A percentile compares a stretch with the other conserved stretches of the same genome.
phyloP scores from a whole-genome alignment of 176 grass and related monocot genomes.

The Triticum timopheevii region DNA sequence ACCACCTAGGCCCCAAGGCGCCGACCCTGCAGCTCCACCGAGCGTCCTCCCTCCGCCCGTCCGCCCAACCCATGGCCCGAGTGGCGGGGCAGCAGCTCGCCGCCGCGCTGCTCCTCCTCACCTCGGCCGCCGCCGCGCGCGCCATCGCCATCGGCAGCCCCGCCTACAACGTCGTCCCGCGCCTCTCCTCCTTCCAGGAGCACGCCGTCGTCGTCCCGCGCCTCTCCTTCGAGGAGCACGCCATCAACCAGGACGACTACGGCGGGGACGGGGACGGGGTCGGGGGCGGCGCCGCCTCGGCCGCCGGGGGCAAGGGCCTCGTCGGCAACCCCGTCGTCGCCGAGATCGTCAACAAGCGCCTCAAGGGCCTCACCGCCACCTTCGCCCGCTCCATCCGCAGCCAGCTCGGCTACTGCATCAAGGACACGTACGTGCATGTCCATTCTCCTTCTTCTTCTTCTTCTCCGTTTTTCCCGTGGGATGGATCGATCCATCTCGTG shows the following conservation, averaged over 20 bases:
- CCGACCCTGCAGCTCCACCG: background rate
- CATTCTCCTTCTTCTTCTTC: background rate
- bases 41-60: background rate
- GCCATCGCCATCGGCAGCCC: background rate
- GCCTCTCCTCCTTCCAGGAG: conserved; percentile 18
- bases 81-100: conserved; percentile 33
- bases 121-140: conserved; percentile 2
- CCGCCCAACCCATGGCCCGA: conserved; percentile 24
- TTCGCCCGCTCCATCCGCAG: conserved; percentile 48
- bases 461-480: background rate
- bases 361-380: conserved; percentile 56
- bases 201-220: background rate
- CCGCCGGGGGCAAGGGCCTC: conserved; percentile 13
- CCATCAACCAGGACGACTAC: background rate
- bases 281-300: background rate
- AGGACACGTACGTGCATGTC: conserved; percentile 51
- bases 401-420: conserved; percentile 77
- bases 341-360: conserved; percentile 45
- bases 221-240: conserved; percentile 17
- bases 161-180: background rate
- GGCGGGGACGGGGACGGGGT: conserved; percentile 19
- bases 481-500: too few relatives aligned
- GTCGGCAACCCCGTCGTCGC: conserved; percentile 52
- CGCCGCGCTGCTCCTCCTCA: conserved; percentile 22
- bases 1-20: background rate